Percentiles rank a stretch among this genome's conserved stretches.
These are phyloP conservation scores for Aspergillus hortae DNA, from an alignment of 2,329 filamentous ascomycete species.

Conservation along the genomic window DNA sequence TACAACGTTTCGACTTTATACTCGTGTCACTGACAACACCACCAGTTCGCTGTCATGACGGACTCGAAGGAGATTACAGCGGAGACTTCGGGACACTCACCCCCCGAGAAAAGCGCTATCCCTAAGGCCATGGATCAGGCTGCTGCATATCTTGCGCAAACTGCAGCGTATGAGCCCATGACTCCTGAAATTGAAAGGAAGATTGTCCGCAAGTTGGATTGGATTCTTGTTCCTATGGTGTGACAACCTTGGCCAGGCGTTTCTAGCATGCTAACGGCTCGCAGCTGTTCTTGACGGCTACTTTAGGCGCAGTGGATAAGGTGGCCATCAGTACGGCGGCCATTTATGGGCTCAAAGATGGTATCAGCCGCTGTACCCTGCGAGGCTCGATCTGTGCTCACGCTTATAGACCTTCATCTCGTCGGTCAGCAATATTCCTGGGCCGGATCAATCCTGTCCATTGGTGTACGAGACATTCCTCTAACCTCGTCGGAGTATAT, in stretches of 20 bases:
- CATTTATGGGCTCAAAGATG: constrained; percentile 48
- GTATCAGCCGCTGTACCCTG: background rate
- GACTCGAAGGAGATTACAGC: background rate
- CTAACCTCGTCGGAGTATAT: constrained; percentile 8
- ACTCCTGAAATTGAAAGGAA: constrained; percentile 21
- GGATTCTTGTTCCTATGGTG: constrained; percentile 53
- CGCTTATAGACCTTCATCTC: constrained; percentile 44
- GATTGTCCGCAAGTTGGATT: constrained; percentile 53
- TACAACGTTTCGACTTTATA: too few species aligned
- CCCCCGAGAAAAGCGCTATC: background rate
- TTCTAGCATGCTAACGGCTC: background rate
- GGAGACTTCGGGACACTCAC: background rate
- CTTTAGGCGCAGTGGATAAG: constrained; percentile 28
- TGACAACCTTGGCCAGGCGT: constrained; percentile 26
- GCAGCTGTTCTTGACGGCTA: constrained; percentile 24
- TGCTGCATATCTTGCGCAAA: constrained; percentile 22
- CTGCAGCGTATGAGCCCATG: constrained; percentile 16
- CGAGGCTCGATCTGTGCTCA: background rate
- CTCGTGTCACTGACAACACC: background rate
- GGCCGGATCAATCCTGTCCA: constrained; percentile 34
- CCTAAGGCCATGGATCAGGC: constrained; percentile 20
- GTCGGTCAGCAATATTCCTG: constrained; percentile 51
- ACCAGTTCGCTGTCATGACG: background rate
- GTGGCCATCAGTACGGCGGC: constrained; percentile 39
- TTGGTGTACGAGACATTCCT: constrained; percentile 14